A percentile compares a stretch with the other conserved stretches of the same genome.
Conservation (phyloP, 352 stramenopile species). For the Pythium utonaiense region DNA sequence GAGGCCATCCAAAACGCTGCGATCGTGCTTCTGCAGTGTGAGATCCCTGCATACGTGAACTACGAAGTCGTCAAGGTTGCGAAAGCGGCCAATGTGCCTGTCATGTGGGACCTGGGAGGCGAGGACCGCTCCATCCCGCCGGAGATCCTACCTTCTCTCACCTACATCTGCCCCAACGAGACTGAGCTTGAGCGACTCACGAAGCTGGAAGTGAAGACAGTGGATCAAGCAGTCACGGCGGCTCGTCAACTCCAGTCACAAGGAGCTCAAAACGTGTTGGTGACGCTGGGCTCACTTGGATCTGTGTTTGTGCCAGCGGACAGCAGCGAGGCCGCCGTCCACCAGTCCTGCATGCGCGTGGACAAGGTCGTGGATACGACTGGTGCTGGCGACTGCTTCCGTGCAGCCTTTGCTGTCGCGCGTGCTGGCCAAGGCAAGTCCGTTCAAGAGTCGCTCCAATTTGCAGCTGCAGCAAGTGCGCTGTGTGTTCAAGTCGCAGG, state of each 20-base stretch:
- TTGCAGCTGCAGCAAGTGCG: not conserved
- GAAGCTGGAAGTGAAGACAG: constrained; percentile 28
- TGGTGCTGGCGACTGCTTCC: constrained; percentile 77
- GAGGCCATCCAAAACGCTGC: constrained; percentile 35
- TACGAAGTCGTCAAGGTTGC: not conserved
- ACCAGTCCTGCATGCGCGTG: constrained; percentile 49
- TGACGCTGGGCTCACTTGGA: constrained; percentile 65
- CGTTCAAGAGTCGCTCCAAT: not conserved
- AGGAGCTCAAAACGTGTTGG: constrained; percentile 51
- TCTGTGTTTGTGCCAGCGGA: constrained; percentile 57
- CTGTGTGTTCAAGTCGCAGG: constrained; percentile 18
- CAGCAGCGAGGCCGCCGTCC: constrained; percentile 25
- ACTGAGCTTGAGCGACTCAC: constrained; percentile 16
- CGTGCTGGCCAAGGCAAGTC: not conserved
- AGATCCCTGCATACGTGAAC: not conserved
- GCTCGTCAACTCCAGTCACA: constrained; percentile 47
- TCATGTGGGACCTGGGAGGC: constrained; percentile 81
- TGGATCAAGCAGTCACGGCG: constrained; percentile 31
- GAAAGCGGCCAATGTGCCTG: constrained; percentile 1
- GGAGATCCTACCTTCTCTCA: constrained; percentile 27
- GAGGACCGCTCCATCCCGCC: not conserved
- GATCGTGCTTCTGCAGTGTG: not conserved
- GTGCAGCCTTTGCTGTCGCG: constrained; percentile 51
- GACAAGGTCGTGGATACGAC: constrained; percentile 76
- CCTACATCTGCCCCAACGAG: constrained; percentile 4